Evolutionary conservation across 495 filamentous ascomycete genomes (phyloP).

Genomic region (Penicillium bovifimosum): DNA sequence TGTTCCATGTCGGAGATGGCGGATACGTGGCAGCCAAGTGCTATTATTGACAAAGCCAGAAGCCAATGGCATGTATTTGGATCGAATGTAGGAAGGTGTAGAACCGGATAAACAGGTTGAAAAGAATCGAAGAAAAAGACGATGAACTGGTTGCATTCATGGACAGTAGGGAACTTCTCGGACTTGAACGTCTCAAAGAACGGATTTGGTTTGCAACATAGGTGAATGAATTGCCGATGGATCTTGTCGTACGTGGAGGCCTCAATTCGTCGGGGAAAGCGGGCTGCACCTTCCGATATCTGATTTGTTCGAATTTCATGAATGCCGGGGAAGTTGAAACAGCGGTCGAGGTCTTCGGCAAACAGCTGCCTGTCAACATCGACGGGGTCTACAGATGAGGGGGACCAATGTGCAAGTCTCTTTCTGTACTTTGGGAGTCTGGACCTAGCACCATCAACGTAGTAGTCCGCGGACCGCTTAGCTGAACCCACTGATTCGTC

Average conservation of each 20-base stretch:
- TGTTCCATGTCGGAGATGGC: conserved; percentile 22
- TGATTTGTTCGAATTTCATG: conserved; percentile 13
- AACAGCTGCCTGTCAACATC: conserved; percentile 9
- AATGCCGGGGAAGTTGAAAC: conserved; percentile 24
- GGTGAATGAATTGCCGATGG: conserved; percentile 27
- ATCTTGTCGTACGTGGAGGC: conserved; percentile 31
- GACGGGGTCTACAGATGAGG: conserved; percentile 10
- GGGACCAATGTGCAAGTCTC: conserved; percentile 22
- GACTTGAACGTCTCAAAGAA: conserved; percentile 36
- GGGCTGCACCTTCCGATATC: conserved; percentile 10
- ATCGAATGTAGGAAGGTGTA: conserved; percentile 40
- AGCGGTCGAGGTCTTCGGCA: conserved; percentile 3
- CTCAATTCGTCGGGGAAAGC: conserved; percentile 21
- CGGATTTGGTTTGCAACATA: conserved; percentile 33
- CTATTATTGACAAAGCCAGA: conserved; percentile 36
- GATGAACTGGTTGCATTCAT: conserved; percentile 31
- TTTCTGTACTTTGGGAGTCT: conserved; percentile 29
- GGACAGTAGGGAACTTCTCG: conserved; percentile 27
- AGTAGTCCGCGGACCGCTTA: conserved; percentile 31
- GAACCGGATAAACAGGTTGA: conserved; percentile 40
- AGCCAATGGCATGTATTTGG: conserved; percentile 40
- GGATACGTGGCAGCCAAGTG: conserved; percentile 41
- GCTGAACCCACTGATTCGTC: conserved; percentile 16
- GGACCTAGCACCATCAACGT: conserved; percentile 32
- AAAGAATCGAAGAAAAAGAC: conserved; percentile 37